These are phyloP conservation scores for Suillus variegatus DNA, from an alignment of 768 basidiomycete species.

Conservation along the genomic window DNA sequence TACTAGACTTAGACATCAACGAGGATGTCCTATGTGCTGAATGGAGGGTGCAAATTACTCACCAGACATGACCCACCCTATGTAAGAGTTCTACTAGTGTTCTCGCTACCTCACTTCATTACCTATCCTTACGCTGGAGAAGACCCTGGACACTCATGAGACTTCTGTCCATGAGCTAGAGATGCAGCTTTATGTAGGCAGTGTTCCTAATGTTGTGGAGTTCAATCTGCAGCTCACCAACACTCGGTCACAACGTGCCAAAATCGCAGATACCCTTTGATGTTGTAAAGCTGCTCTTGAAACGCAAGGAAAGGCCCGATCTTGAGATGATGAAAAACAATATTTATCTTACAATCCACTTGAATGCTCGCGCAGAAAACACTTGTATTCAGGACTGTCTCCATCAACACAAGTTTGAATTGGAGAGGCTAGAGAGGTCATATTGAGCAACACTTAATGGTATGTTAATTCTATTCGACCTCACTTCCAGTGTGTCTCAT, in stretches of 20 bases:
- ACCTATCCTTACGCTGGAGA: conserved; percentile 9
- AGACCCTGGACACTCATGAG: background rate
- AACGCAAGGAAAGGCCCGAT: background rate
- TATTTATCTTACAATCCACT: conserved; percentile 1
- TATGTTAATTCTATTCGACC: conserved; percentile 7
- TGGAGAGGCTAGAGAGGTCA: conserved; percentile 12
- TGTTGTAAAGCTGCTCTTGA: background rate
- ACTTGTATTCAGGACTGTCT: conserved; percentile 14
- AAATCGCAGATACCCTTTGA: background rate
- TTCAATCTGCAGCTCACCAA: conserved; percentile 4
- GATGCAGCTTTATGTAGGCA: background rate
- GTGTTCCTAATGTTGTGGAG: background rate
- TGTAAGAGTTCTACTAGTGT: background rate
- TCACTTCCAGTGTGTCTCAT: conserved; percentile 21
- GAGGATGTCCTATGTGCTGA: background rate
- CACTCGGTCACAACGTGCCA: background rate
- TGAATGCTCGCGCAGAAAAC: conserved; percentile 23
- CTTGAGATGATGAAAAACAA: background rate
- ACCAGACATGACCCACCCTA: conserved; percentile 8
- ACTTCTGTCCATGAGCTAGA: conserved; percentile 4
- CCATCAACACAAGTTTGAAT: conserved; percentile 19
- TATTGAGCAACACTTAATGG: conserved; percentile 13
- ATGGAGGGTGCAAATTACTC: conserved; percentile 7
- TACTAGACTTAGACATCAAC: background rate
- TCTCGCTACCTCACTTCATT: background rate